A percentile compares a stretch with the other conserved stretches of the same genome.
phyloP scores from a whole-genome alignment of 202 grass and related monocot genomes.

The Zizania palustris region DNA sequence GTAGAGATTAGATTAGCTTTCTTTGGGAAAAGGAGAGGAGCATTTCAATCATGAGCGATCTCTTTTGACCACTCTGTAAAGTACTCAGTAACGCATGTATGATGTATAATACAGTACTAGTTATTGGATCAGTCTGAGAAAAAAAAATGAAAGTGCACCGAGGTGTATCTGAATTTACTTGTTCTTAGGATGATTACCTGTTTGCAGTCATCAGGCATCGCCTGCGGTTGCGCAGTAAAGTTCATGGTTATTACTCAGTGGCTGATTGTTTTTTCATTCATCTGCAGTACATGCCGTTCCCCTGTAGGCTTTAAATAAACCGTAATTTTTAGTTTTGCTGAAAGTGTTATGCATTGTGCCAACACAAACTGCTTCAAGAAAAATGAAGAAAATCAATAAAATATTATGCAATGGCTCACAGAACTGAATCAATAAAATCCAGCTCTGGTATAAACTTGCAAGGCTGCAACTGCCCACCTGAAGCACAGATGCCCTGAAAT shows the following conservation, averaged over 20 bases:
- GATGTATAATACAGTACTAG: constrained; percentile 8
- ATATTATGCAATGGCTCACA: not conserved
- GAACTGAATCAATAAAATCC: constrained; percentile 7
- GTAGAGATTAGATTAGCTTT: constrained; percentile 48
- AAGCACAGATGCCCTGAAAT: constrained; percentile 1
- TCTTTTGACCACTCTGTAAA: constrained; percentile 54
- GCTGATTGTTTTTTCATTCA: not conserved
- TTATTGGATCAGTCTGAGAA: constrained; percentile 26
- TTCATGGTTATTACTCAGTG: not conserved
- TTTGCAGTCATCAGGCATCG: too few relatives aligned
- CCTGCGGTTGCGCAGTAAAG: too few relatives aligned
- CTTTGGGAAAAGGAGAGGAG: constrained; percentile 42
- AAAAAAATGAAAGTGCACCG: not conserved
- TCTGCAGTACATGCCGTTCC: constrained; percentile 11
- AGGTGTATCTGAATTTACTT: not conserved
- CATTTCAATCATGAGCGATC: constrained; percentile 48
- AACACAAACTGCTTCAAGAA: constrained; percentile 10
- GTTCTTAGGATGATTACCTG: too few relatives aligned
- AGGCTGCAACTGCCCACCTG: not conserved
- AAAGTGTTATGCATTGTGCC: not conserved
- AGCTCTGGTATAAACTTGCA: not conserved
- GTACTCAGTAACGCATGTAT: constrained; percentile 51
- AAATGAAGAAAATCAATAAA: not conserved
- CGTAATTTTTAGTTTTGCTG: not conserved
- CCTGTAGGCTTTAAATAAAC: not conserved